Evolutionary conservation across 1,284 basidiomycete genomes (phyloP).

Genomic region (Moniliophthora roreri): DNA sequence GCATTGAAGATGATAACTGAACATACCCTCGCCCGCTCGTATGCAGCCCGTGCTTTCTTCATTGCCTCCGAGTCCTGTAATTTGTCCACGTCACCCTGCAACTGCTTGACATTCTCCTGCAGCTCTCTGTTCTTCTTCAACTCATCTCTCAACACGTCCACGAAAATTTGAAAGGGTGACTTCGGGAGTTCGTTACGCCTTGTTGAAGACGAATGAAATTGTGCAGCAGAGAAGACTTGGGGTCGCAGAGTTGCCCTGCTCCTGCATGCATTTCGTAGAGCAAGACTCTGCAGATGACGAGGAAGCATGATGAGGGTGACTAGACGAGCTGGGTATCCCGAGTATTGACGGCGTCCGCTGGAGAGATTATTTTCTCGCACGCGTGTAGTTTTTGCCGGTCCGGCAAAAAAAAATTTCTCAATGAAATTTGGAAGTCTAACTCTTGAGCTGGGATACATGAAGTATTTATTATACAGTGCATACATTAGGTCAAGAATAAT

Average conservation of each 20-base stretch:
- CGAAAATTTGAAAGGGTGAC: conserved; percentile 95
- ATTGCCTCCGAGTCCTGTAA: conserved; percentile 97
- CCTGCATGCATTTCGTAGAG: conserved; percentile 26
- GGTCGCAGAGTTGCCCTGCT: conserved; percentile 23
- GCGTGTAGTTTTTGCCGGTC: background rate
- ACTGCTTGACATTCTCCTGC: conserved; percentile 95
- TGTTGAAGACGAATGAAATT: conserved; percentile 71
- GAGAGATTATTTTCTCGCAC: conserved; percentile 2
- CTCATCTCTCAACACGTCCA: conserved; percentile 92
- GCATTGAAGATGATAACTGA: conserved; percentile 7
- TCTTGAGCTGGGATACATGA: background rate
- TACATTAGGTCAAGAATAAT: background rate
- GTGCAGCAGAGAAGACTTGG: conserved; percentile 24
- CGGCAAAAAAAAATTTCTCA: conserved; percentile 1
- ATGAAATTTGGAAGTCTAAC: too few relatives aligned
- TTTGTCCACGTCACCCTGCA: conserved; percentile 97
- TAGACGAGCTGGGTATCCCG: background rate
- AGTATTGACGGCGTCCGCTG: background rate
- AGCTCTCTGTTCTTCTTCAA: conserved; percentile 92
- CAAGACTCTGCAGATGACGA: conserved; percentile 22
- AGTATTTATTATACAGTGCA: too few relatives aligned
- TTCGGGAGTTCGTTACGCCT: conserved; percentile 71
- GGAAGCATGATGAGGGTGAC: conserved; percentile 19
- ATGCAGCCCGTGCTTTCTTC: conserved; percentile 87
- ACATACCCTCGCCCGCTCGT: conserved; percentile 90